Percentiles rank a stretch among this genome's conserved stretches.
Conservation (phyloP, 163 green algal genomes). For the Botryococcus braunii region DNA sequence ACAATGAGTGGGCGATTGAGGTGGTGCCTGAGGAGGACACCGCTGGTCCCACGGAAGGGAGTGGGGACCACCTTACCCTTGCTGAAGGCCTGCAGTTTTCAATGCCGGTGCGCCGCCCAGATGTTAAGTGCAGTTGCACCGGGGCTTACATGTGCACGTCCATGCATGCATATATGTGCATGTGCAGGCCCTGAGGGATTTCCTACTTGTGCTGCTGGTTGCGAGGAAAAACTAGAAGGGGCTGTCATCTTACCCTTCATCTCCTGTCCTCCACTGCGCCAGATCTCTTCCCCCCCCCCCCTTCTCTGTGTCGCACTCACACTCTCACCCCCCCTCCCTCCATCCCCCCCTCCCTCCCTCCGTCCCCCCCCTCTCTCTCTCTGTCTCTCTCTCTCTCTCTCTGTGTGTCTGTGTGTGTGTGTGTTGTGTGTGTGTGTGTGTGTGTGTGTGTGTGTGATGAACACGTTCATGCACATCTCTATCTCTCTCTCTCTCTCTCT, state of each 20-base stretch:
- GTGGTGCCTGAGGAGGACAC: slow-evolving; percentile 27
- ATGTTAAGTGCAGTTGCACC: not conserved
- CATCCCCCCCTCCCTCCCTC: too few relatives aligned
- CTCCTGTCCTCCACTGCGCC: not conserved
- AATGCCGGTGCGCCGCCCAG: slow-evolving; percentile 23
- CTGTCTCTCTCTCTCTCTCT: too few relatives aligned
- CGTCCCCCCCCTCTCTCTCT: too few relatives aligned
- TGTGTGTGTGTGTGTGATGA: too few relatives aligned
- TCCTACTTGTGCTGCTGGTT: not conserved
- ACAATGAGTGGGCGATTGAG: slow-evolving; percentile 85
- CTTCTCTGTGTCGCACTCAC: too few relatives aligned
- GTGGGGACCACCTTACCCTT: slow-evolving; percentile 15
- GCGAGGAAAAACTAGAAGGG: too few relatives aligned
- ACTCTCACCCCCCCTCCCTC: too few relatives aligned
- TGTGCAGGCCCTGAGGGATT: not conserved
- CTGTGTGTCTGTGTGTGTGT: too few relatives aligned
- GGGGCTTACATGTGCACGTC: not conserved
- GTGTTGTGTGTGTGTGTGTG: too few relatives aligned
- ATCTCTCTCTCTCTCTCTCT: too few relatives aligned
- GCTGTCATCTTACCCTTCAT: not conserved
- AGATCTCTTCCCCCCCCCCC: too few relatives aligned
- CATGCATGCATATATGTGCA: not conserved
- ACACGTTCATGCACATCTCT: too few relatives aligned
- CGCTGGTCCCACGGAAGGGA: not conserved
- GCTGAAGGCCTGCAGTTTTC: slow-evolving; percentile 51